Conservation (phyloP, 2,329 filamentous ascomycete genomes). For the Pochonia chlamydosporia region DNA sequence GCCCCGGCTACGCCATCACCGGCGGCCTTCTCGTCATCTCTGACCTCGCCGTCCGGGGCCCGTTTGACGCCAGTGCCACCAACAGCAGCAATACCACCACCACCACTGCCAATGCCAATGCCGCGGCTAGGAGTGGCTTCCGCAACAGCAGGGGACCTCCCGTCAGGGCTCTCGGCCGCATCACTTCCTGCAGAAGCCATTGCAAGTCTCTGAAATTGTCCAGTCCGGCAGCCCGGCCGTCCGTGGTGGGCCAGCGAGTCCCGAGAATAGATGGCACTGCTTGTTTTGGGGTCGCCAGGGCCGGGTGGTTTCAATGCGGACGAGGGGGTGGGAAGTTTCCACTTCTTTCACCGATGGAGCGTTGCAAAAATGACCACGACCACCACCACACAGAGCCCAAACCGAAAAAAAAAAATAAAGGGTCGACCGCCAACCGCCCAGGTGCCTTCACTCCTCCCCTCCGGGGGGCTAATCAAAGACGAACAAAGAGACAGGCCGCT, state of each 20-base stretch:
- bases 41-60: neutral
- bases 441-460: too few species aligned
- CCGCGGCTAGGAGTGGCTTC: too few species aligned
- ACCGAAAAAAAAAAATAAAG: too few species aligned
- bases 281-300: too few species aligned
- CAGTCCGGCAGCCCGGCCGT: neutral
- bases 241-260: neutral
- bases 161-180: slow-evolving; percentile 3
- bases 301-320: too few species aligned
- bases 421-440: too few species aligned
- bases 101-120: neutral
- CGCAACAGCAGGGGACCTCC: neutral
- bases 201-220: neutral
- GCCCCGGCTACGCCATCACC: slow-evolving; percentile 13
- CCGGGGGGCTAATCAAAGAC: neutral
- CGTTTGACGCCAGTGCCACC: slow-evolving; percentile 4
- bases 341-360: too few species aligned
- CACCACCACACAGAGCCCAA: too few species aligned
- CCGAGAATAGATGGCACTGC: too few species aligned
- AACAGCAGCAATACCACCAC: neutral
- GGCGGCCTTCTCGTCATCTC: neutral
- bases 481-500: neutral
- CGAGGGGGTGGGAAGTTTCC: too few species aligned
- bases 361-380: too few species aligned
- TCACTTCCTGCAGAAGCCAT: slow-evolving; percentile 6